Evolutionary conservation across 2,329 filamentous ascomycete species (phyloP).

Genomic region (Emergomyces orientalis): DNA sequence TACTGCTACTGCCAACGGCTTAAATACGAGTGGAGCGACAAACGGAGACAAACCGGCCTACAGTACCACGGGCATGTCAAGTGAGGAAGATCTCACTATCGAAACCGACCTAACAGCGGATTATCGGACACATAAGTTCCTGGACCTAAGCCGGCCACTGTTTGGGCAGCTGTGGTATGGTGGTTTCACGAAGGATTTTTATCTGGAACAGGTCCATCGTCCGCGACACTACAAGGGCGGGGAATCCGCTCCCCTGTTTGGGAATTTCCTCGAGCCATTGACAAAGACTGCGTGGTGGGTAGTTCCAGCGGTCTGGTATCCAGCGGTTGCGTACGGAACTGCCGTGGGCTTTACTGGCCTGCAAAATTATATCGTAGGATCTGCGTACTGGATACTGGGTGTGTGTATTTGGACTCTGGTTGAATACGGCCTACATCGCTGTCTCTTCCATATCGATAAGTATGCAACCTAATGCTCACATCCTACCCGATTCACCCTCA

Average conservation of each 20-base stretch:
- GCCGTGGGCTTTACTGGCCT: slow-evolving; percentile 56
- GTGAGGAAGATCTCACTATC: slow-evolving; percentile 72
- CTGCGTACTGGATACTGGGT: slow-evolving; percentile 59
- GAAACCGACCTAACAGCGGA: slow-evolving; percentile 71
- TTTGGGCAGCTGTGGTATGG: slow-evolving; percentile 81
- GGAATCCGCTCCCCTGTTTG: slow-evolving; percentile 84
- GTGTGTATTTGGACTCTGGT: slow-evolving; percentile 77
- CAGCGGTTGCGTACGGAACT: slow-evolving; percentile 65
- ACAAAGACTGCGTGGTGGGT: slow-evolving; percentile 93
- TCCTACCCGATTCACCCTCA: neutral
- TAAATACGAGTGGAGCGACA: slow-evolving; percentile 36
- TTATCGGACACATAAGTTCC: slow-evolving; percentile 85
- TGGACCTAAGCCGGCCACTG: slow-evolving; percentile 77
- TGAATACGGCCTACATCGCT: slow-evolving; percentile 82
- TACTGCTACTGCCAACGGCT: slow-evolving; percentile 17
- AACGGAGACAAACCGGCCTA: slow-evolving; percentile 29
- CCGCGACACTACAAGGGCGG: slow-evolving; percentile 94
- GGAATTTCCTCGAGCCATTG: slow-evolving; percentile 97
- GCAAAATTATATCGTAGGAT: slow-evolving; percentile 39
- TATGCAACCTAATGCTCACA: slow-evolving; percentile 42
- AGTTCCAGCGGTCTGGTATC: slow-evolving; percentile 75
- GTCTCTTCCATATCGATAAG: slow-evolving; percentile 88
- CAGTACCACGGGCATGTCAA: slow-evolving; percentile 72
- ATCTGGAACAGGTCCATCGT: slow-evolving; percentile 89
- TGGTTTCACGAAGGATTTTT: slow-evolving; percentile 90